A percentile compares a stretch with the other conserved stretches of the same genome.
Conservation (phyloP, 225 moss, liverwort and hornwort genomes). For the Rhytidiadelphus loreus region DNA sequence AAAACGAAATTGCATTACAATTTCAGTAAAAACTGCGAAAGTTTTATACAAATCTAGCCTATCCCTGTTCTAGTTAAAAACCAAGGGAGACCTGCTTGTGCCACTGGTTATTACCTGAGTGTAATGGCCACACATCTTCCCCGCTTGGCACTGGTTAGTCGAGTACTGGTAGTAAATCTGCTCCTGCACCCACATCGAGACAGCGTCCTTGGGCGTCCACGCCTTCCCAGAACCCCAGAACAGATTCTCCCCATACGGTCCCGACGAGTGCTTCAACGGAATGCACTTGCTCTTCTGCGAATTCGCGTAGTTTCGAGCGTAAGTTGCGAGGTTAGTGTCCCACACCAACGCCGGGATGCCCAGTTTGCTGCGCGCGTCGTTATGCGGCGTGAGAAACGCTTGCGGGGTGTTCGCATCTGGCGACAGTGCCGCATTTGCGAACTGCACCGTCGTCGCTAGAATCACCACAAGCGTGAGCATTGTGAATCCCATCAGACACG, state of each 20-base stretch:
- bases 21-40: not conserved
- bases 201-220: slow-evolving; percentile 27
- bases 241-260: slow-evolving; percentile 43
- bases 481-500: not conserved
- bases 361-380: slow-evolving; percentile 14
- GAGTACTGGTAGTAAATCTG: slow-evolving; percentile 1
- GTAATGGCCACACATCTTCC: slow-evolving; percentile 44
- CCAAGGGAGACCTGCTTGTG: not conserved
- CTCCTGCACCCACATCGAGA: slow-evolving; percentile 25
- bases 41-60: not conserved
- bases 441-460: not conserved
- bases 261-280: slow-evolving; percentile 19
- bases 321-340: not conserved
- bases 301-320: slow-evolving; percentile 22
- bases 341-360: slow-evolving; percentile 17
- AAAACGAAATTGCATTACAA: no score
- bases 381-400: slow-evolving; percentile 33
- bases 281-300: slow-evolving; percentile 1
- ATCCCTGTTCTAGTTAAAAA: not conserved
- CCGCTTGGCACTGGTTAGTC: slow-evolving; percentile 13
- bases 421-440: not conserved
- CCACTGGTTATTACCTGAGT: slow-evolving; percentile 10
- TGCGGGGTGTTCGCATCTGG: slow-evolving; percentile 1
- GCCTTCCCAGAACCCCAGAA: slow-evolving; percentile 30
- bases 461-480: not conserved